phyloP scores from a whole-genome alignment of 2,329 filamentous ascomycete genomes.

The Penicillium sp. region DNA sequence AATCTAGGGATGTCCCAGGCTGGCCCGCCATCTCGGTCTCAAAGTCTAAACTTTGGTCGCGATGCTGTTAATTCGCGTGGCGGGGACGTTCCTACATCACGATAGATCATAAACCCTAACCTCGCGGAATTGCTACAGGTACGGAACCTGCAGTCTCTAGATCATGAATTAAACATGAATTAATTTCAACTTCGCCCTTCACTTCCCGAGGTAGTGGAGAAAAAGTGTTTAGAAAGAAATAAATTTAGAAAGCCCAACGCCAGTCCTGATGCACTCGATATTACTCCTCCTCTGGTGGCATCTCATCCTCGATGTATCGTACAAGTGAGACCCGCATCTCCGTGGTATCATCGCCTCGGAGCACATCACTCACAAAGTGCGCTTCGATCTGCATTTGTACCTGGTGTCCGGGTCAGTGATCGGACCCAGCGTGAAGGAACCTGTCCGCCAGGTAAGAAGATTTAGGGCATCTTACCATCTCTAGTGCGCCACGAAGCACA shows the following conservation, averaged over 20 bases:
- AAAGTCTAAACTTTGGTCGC: background rate
- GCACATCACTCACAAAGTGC: constrained; percentile 89
- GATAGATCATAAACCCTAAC: constrained; percentile 27
- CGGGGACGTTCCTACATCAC: constrained; percentile 13
- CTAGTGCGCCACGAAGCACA: constrained; percentile 81
- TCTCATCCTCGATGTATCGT: constrained; percentile 94
- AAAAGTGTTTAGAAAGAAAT: background rate
- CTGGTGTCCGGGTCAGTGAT: constrained; percentile 39
- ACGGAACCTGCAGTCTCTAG: background rate
- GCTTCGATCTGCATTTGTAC: constrained; percentile 97
- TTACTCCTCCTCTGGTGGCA: constrained; percentile 92
- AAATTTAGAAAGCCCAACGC: constrained; percentile 18
- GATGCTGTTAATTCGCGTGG: constrained; percentile 21
- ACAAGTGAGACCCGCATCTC: constrained; percentile 94
- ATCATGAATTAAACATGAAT: background rate
- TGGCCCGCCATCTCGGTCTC: background rate
- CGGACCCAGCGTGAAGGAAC: constrained; percentile 15
- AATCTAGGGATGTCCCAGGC: background rate
- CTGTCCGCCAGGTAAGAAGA: background rate
- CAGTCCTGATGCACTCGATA: constrained; percentile 5
- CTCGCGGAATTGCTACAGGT: background rate
- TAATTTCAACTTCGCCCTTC: background rate
- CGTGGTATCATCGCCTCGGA: constrained; percentile 91
- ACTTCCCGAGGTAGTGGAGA: background rate
- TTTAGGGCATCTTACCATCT: constrained; percentile 68